Percentiles rank a stretch among this genome's conserved stretches.
These are phyloP conservation scores for Neophaeococcomyces mojaviensis DNA, from an alignment of 2,329 filamentous ascomycete genomes.

Conservation along the genomic window DNA sequence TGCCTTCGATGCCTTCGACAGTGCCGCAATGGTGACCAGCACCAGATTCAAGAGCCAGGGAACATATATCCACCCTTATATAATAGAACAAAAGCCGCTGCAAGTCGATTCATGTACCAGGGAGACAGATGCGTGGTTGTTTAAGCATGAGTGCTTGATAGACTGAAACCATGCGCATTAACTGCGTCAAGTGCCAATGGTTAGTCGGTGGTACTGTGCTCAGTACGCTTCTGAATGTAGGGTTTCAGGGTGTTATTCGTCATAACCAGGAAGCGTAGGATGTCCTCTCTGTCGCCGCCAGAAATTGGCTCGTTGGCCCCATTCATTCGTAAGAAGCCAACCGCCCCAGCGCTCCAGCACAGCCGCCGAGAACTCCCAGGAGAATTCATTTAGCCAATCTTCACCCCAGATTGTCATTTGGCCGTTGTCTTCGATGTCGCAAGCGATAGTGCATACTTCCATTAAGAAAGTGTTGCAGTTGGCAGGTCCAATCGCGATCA, in stretches of 20 bases:
- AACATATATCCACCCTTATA: not conserved
- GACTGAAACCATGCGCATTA: not conserved
- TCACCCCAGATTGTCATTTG: slow-evolving; percentile 40
- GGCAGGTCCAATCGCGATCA: slow-evolving; percentile 31
- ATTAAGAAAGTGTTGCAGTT: slow-evolving; percentile 32
- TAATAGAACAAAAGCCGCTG: not conserved
- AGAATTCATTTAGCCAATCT: slow-evolving; percentile 35
- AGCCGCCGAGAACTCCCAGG: slow-evolving; percentile 37
- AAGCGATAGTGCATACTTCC: slow-evolving; percentile 31
- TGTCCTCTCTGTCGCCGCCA: slow-evolving; percentile 35
- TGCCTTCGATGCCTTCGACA: not conserved
- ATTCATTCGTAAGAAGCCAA: slow-evolving; percentile 33
- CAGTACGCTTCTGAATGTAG: not conserved
- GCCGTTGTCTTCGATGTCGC: slow-evolving; percentile 30
- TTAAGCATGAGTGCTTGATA: no score
- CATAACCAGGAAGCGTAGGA: slow-evolving; percentile 29
- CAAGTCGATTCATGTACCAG: not conserved
- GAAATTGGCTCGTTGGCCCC: slow-evolving; percentile 35
- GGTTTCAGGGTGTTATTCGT: slow-evolving; percentile 10
- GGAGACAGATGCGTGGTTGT: no score
- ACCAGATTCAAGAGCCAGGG: not conserved
- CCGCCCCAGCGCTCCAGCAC: slow-evolving; percentile 34
- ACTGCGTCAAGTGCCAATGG: not conserved
- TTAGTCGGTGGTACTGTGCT: not conserved
- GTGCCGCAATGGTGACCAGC: slow-evolving; percentile 1